Base-by-base conservation (phyloP, 78 protist species). In the Dictyostelium purpureum region DNA sequence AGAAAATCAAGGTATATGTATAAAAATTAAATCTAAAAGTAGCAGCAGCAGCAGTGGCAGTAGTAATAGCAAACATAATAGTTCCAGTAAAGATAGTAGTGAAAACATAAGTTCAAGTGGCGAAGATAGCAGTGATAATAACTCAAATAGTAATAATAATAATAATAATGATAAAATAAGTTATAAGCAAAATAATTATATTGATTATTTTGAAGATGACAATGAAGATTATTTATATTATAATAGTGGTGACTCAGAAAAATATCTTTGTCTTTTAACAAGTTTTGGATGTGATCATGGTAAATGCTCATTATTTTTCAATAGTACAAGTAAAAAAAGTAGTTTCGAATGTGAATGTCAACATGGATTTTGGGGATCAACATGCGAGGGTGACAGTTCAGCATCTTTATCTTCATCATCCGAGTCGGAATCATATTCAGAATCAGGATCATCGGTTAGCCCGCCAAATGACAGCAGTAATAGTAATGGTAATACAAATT, bases 251-350 rank as follows among this genome's bases (percentile, higher is more conserved):
- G 21, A 16, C 11, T 6, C 10, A 0, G 75, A 16, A 16, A 1
- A 6, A 19, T 16, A 19, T 7, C 19, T 56, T 24, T 56, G 65
- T 56, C 19, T 56, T 19, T 6, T 56, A 7, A 19, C 65, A 56
- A 56, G 19, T 18, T 56, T 18, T 56, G 65, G 65, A 14, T 76
- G 82, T 31, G 65, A 49, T 7, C 42, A 76, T 76, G 85, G 85
- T 12, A 33, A 4, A 14, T 77, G 85, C 24, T 10, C 31, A 3
- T n/a, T 77, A 6, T n/a, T n/a, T n/a, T n/a, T n/a, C n/a, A n/a
- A n/a, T n/a, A n/a, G n/a, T n/a, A n/a, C n/a, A n/a, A 26, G 9
- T 24, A 43, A 37, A 33, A 59, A 33, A 18, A 42, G 19, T 66
- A 42, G 12, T 16, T 65, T 33, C 21, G 24, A 37, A 14, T 80